These are phyloP conservation scores for Cerrena zonata DNA, from an alignment of 1,284 basidiomycete species.

Conservation along the genomic window DNA sequence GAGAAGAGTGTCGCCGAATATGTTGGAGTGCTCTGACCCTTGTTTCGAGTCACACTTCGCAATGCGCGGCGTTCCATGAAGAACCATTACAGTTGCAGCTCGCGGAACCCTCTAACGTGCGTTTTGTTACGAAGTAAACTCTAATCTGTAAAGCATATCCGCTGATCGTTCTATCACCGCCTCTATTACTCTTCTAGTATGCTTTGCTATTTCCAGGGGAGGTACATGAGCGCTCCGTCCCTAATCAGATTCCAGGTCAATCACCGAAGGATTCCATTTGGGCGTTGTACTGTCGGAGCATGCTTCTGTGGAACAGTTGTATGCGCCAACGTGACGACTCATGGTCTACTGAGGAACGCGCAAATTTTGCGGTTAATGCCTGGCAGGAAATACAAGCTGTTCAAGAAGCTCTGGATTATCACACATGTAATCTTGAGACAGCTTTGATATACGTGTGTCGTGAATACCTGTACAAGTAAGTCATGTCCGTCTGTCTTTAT, in stretches of 20 bases:
- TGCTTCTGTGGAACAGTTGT: constrained; percentile 72
- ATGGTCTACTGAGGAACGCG: constrained; percentile 44
- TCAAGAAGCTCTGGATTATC: constrained; percentile 58
- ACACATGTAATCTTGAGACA: constrained; percentile 63
- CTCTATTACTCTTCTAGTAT: constrained; percentile 36
- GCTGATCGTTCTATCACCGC: constrained; percentile 11
- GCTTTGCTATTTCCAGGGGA: constrained; percentile 58
- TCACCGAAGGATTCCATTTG: constrained; percentile 70
- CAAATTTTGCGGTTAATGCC: constrained; percentile 54
- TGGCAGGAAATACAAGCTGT: constrained; percentile 59
- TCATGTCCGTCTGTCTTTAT: constrained; percentile 17
- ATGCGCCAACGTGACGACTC: constrained; percentile 41
- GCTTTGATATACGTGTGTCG: constrained; percentile 59
- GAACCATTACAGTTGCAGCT: constrained; percentile 51
- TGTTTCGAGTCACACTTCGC: constrained; percentile 57
- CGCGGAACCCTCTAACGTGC: constrained; percentile 58
- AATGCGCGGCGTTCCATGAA: constrained; percentile 58
- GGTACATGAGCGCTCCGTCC: constrained; percentile 42
- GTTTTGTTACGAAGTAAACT: constrained; percentile 23
- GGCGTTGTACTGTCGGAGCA: constrained; percentile 72
- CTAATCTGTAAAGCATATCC: background rate
- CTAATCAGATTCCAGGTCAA: constrained; percentile 32
- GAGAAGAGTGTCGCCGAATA: constrained; percentile 64
- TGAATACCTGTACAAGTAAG: constrained; percentile 72
- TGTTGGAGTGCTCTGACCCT: constrained; percentile 70